phyloP scores from a whole-genome alignment of 2,329 filamentous ascomycete genomes.

The Chaetoscypha palmicola region DNA sequence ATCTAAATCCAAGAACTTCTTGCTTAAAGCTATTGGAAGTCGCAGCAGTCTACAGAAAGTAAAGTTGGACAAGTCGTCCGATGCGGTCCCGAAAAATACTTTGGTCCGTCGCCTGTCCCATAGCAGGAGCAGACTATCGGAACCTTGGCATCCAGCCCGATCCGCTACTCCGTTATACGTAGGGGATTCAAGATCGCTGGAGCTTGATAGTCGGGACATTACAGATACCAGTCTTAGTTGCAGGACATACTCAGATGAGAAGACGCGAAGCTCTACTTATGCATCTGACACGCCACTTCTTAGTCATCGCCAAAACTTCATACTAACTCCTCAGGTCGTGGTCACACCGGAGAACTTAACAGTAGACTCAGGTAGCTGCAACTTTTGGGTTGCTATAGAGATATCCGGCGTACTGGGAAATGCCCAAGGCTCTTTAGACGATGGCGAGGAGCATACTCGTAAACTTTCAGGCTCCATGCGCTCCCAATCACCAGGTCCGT shows the following conservation, averaged over 20 bases:
- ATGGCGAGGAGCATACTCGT: conserved; percentile 1
- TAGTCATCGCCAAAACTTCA: conserved; percentile 7
- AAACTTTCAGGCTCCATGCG: neutral
- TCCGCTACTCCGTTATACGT: conserved; percentile 8
- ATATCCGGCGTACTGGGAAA: conserved; percentile 27
- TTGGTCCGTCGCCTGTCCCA: conserved; percentile 23
- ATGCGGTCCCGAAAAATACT: conserved; percentile 17
- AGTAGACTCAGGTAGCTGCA: conserved; percentile 27
- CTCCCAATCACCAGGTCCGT: conserved; percentile 3
- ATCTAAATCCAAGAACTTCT: conserved; percentile 28
- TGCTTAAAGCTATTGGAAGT: conserved; percentile 25
- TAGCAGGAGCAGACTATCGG: conserved; percentile 11
- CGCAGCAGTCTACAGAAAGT: conserved; percentile 10
- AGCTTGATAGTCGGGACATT: conserved; percentile 17
- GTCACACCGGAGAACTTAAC: conserved; percentile 28
- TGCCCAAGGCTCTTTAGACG: conserved; percentile 14
- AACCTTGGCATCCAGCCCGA: neutral
- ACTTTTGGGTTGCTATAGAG: conserved; percentile 33
- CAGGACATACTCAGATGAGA: conserved; percentile 11
- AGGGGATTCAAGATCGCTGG: conserved; percentile 8
- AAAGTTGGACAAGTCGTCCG: conserved; percentile 8
- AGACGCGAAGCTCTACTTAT: conserved; percentile 5
- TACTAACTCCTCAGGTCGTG: conserved; percentile 27
- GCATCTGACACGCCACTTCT: conserved; percentile 5
- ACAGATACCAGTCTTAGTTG: conserved; percentile 17